Conservation (phyloP, 2,329 filamentous ascomycete genomes). For the Microsporum audouinii region DNA sequence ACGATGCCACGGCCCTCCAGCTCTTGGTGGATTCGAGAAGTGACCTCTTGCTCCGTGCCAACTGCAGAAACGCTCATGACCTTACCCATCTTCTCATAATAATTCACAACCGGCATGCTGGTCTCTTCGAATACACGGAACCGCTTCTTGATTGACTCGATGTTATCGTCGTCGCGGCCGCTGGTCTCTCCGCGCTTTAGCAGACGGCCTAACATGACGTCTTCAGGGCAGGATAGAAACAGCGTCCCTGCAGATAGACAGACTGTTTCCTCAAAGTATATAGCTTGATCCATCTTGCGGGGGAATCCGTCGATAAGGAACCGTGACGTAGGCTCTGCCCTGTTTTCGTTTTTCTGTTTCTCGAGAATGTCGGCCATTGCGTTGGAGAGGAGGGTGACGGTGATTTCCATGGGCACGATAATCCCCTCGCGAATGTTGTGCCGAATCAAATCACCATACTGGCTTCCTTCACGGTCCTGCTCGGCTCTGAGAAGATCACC, state of each 20-base stretch:
- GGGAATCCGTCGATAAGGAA: conserved; percentile 82
- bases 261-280: conserved; percentile 84
- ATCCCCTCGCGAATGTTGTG: conserved; percentile 85
- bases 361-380: conserved; percentile 66
- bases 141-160: conserved; percentile 88
- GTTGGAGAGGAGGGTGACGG: conserved; percentile 84
- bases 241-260: conserved; percentile 74
- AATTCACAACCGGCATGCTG: conserved; percentile 91
- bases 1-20: conserved; percentile 36
- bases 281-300: conserved; percentile 90
- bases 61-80: conserved; percentile 73
- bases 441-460: conserved; percentile 89
- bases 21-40: conserved; percentile 41
- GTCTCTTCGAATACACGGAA: conserved; percentile 91
- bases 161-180: conserved; percentile 85
- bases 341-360: conserved; percentile 29
- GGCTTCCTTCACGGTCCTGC: conserved; percentile 70
- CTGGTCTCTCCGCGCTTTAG: conserved; percentile 86
- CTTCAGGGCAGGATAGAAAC: conserved; percentile 89
- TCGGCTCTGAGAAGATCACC: conserved; percentile 90
- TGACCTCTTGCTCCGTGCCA: conserved; percentile 53
- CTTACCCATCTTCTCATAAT: conserved; percentile 63
- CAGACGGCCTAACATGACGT: conserved; percentile 71
- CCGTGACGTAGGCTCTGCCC: conserved; percentile 39
- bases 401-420: conserved; percentile 99